phyloP scores from a whole-genome alignment of 768 basidiomycete species.

The Lanmaoa rubissima region DNA sequence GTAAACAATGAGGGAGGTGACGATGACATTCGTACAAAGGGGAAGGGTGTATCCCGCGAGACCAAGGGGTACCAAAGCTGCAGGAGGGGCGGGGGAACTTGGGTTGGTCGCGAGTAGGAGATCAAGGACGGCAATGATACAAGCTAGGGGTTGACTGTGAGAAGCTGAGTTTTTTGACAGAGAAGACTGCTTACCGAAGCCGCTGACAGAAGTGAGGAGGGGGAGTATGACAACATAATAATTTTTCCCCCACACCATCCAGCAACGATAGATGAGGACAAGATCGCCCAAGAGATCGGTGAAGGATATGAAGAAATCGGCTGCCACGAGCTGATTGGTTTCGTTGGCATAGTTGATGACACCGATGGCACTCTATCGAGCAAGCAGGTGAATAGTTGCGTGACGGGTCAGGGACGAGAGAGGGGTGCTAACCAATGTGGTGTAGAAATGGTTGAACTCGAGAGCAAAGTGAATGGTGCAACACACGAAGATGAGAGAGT shows the following conservation, averaged over 20 bases:
- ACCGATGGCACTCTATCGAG: slow-evolving; percentile 23
- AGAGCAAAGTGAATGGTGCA: slow-evolving; percentile 35
- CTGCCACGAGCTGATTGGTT: slow-evolving; percentile 30
- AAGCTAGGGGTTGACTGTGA: slow-evolving; percentile 22
- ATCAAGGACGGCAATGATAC: slow-evolving; percentile 28
- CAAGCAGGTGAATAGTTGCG: not conserved
- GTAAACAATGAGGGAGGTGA: slow-evolving; percentile 40
- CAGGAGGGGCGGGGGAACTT: slow-evolving; percentile 34
- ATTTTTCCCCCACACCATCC: slow-evolving; percentile 38
- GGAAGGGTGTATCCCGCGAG: slow-evolving; percentile 39
- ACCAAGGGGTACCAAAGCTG: slow-evolving; percentile 34
- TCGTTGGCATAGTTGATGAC: slow-evolving; percentile 31
- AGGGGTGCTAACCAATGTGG: slow-evolving; percentile 29
- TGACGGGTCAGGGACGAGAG: not conserved
- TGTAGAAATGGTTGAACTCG: slow-evolving; percentile 37
- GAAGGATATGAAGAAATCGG: slow-evolving; percentile 37
- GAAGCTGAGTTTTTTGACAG: not conserved
- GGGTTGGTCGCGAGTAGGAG: slow-evolving; percentile 31
- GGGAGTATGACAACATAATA: slow-evolving; percentile 36
- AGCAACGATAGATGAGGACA: slow-evolving; percentile 42
- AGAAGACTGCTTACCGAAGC: slow-evolving; percentile 31
- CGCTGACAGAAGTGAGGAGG: slow-evolving; percentile 31
- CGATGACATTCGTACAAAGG: slow-evolving; percentile 40
- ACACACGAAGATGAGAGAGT: slow-evolving; percentile 31
- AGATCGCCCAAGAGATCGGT: slow-evolving; percentile 37